Percentiles rank a stretch among this genome's conserved stretches.
Evolutionary conservation across 345 rosid genomes (phyloP).

Genomic region (Citrus maxima): DNA sequence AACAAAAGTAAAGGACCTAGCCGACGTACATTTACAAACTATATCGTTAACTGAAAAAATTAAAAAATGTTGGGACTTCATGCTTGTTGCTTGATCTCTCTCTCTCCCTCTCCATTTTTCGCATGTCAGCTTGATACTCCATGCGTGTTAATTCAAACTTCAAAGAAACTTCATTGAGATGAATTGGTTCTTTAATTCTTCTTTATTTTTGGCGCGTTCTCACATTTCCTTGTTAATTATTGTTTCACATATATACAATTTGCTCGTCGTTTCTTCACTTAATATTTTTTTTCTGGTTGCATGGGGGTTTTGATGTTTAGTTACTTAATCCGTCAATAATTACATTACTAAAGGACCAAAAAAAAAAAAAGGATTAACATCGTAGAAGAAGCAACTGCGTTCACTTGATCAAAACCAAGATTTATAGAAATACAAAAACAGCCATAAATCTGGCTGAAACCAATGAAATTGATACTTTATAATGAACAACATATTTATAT

Average conservation of each 20-base stretch:
- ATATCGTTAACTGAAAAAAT: background rate
- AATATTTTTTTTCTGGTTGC: background rate
- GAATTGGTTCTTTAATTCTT: slow-evolving; percentile 15
- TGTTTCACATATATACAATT: background rate
- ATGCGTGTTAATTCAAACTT: slow-evolving; percentile 35
- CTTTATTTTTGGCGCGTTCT: slow-evolving; percentile 34
- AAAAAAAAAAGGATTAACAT: too few species aligned
- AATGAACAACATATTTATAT: background rate
- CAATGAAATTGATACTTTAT: background rate
- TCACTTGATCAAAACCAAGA: too few species aligned
- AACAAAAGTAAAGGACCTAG: background rate
- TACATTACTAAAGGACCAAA: too few species aligned
- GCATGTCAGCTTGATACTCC: slow-evolving; percentile 37
- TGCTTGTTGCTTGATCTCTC: too few species aligned
- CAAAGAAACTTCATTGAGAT: slow-evolving; percentile 7
- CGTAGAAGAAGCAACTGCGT: too few species aligned
- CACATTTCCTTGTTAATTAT: slow-evolving; percentile 6
- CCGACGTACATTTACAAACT: too few species aligned
- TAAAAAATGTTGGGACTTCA: too few species aligned
- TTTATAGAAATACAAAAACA: too few species aligned
- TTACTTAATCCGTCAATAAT: too few species aligned
- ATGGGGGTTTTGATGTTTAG: too few species aligned
- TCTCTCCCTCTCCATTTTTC: too few species aligned
- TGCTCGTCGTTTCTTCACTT: background rate
- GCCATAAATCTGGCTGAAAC: too few species aligned